Base-by-base conservation (phyloP, 2,329 filamentous ascomycete genomes). In the Plenodomus tracheiphilus region DNA sequence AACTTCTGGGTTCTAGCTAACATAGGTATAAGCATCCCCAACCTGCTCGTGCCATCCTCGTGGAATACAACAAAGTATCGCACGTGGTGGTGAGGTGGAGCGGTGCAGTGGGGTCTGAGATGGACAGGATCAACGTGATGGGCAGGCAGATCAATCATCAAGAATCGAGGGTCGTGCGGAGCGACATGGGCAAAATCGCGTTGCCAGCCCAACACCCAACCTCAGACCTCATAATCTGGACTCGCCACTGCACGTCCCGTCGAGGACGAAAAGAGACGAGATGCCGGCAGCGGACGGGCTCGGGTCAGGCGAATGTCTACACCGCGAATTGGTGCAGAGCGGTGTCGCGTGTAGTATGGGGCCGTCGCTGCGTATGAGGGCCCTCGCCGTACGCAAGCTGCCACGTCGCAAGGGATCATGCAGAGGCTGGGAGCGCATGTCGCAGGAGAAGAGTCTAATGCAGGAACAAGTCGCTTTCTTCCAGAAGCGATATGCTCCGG, bases 351-450 rank as follows among this genome's bases (percentile, higher is more conserved):
- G 28, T 32, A 32, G 28, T 32, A 32, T 32, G 28, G 51, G 43
- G 53, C 53, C 47, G 53, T 51, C 45, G 40, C 52, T 45, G 44
- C 43, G 30, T 32, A 44, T 39, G 37, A 34, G 40, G 18, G 41
- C 19, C 35, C 35, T 28, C 36, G 40, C 55, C 50, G 54, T 48
- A 57, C 46, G 47, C 51, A 56, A 46, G 54, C 50, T 55, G 62
- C 59, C 62, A 65, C 62, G 62, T 65, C 53, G 53, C 58, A 43
- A 37, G 15, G 16, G n/a, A 47, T 56, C 60, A 54, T 40, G 50
- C 59, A 59, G 59, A 62, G 62, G 62, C 56, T 65, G 62, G 62
- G 48, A 38, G 30, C 46, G 53, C 47, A 56, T 50, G 46, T 51
- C 41, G 45, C 38, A 44, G 32, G 47, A 41, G 13, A 10, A 32